Evolutionary conservation across 179 eudicot species (phyloP), one percentile per base, ranked within the genome.

Genomic region (Spinacia oleracea): DNA sequence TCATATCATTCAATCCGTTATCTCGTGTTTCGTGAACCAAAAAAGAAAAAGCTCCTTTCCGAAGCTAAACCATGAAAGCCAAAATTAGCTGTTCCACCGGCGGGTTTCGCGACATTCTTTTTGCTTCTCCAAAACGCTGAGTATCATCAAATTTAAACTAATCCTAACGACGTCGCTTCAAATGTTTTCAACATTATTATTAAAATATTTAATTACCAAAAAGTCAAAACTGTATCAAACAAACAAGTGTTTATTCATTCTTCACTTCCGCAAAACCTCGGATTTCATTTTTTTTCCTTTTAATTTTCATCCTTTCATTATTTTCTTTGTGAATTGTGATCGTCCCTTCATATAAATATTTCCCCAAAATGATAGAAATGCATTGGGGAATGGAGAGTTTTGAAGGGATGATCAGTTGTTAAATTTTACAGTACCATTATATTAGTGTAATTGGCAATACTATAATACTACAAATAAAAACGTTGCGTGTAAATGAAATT

Each of bases 201-300:
- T 58, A 20, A 69, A 18, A 69, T 38, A 5, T 3, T 21, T 20
- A 5, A 9, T n/a, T n/a, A n/a, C n/a, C n/a, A n/a, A 31, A 64
- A 35, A 38, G 67, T 59, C 50, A 77, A 45, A 42, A 35, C 70
- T 66, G 27, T 8, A 71, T 27, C 32, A 42, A 45, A 20, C 62
- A 64, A 50, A 71, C 82, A 79, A 83, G 70, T 83, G 85, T 83
- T 51, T 1, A 74, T 70, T 71, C 25, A 45, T 32, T 78, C 83
- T 66, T 46, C 31, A 56, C 16, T 83, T 77, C 38, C 79, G 72
- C 79, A n/a, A 18, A 23, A 40, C 8, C 40, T 69, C 21, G 35
- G 50, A n/a, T 38, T 40, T 27, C 27, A 32, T 55, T 65, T 1
- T 38, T 56, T 38, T 31, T 38, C 16, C 46, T 9, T 35, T 40